Evolutionary conservation across 2,329 filamentous ascomycete species (phyloP), one percentile per base, ranked within the genome.

Genomic region (Scedosporium aurantiacum): DNA sequence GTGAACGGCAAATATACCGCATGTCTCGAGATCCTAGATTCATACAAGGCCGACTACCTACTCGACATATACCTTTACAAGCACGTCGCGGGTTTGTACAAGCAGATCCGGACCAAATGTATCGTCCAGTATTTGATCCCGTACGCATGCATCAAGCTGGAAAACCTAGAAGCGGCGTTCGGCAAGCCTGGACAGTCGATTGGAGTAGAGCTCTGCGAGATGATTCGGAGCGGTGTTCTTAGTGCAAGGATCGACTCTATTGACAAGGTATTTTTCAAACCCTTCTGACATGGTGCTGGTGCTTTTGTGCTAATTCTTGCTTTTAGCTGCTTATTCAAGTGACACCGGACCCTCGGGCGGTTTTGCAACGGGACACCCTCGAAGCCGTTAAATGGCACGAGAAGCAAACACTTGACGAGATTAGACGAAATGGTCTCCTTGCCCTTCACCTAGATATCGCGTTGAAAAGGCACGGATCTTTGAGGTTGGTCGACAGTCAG

Each of bases 101-200:
- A 81, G 10, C 77, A 79, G 57, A 91, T 99, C 66, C 85, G 94
- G 63, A 89, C 82, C 68, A 97, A 97, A 76, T 93, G 92, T 68
- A 97, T 99, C 63, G 84, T 92, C 25, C 90, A 96, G 70, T 97
- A 97, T 74, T 88, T 96, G 67, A 81, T 90, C 25, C 92, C 94
- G 0, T 99, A 96, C 73, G 95, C 88, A 50, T 87, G 87, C 66
- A 91, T 97, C 64, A 92, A 89, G 0, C 78, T 97, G 4, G 81
- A 87, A 21, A 91, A 85, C 63, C 84, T 99, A 78, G 85, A 89
- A 7, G 78, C 82, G 41, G 87, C 90, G 2, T 97, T 99, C 72
- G 85, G 84, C 0, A 76, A 79, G 2, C 76, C 83, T 0, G 82
- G 82, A 3, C 75, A 80, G 64, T 79, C 82, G 3, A 85, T 93